A percentile compares a stretch with the other conserved stretches of the same genome.
These are phyloP conservation scores for Claviceps sp. DNA, from an alignment of 2,329 filamentous ascomycete species.

Conservation along the genomic window DNA sequence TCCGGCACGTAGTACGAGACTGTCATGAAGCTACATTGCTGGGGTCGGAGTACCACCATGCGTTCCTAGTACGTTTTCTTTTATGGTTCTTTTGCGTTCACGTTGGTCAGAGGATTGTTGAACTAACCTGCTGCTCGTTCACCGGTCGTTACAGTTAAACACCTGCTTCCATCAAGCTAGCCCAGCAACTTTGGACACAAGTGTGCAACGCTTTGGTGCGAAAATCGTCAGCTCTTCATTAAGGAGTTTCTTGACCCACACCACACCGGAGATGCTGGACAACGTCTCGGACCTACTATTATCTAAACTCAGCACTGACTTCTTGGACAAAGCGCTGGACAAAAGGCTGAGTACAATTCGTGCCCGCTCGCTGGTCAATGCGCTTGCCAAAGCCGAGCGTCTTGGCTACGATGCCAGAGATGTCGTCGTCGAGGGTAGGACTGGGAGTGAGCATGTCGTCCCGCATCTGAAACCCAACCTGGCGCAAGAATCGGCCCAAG, in stretches of 20 bases:
- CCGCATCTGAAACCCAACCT: conserved; percentile 14
- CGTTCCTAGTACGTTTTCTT: conserved; percentile 35
- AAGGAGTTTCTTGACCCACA: conserved; percentile 26
- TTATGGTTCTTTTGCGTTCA: too few species aligned
- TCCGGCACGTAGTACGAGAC: conserved; percentile 35
- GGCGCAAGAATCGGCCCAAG: conserved; percentile 3
- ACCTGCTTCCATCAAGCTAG: conserved; percentile 32
- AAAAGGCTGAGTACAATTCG: conserved; percentile 38
- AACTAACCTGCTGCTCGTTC: conserved; percentile 12
- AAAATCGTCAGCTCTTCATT: conserved; percentile 28
- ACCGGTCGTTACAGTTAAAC: conserved; percentile 27
- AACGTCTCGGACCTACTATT: conserved; percentile 30
- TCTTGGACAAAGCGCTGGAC: conserved; percentile 40
- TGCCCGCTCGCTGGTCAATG: conserved; percentile 41
- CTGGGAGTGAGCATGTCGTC: conserved; percentile 23
- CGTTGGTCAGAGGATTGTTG: neutral
- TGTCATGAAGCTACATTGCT: conserved; percentile 36
- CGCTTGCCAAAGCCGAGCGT: conserved; percentile 41
- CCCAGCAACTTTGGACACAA: conserved; percentile 21
- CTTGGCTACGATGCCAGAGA: conserved; percentile 42
- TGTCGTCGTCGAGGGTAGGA: conserved; percentile 28
- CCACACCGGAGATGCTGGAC: conserved; percentile 30
- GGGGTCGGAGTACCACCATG: conserved; percentile 38
- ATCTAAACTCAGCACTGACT: conserved; percentile 30
- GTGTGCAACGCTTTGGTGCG: conserved; percentile 32